Evolutionary conservation across 192 early-diverging fungal species (phyloP), one percentile per base, ranked within the genome.

Genomic region (Coemansia sp.): DNA sequence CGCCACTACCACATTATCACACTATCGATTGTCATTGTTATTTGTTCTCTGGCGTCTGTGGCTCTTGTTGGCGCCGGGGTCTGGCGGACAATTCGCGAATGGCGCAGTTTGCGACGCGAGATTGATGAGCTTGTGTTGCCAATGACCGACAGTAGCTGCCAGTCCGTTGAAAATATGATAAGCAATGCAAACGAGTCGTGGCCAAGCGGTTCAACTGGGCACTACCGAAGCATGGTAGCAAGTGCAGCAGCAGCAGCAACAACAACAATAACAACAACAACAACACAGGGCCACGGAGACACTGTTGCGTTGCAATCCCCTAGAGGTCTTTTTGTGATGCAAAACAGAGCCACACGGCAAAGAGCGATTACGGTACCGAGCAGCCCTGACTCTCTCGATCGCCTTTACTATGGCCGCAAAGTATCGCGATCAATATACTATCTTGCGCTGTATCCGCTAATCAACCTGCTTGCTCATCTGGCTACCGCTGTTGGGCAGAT

Each of bases 371-470:
- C 51, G 12, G 51, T 54, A 19, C 69, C 78, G 14, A 63, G 67
- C 49, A 75, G 81, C 40, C 75, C 81, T 0, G 81, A 83, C 48
- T 77, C 75, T 14, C 67, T 83, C 12, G 81, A 83, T 51, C 75
- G 81, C 14, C 65, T 83, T 37, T 83, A 83, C 64, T 83, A 83
- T 48, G 81, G 81, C 40, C 81, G 81, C 67, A 77, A 75, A 63
- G 81, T 83, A 22, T 77, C 81, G 32, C 75, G 81, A 39, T 83
- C 81, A 11, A 83, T 83, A 13, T 83, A 83, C 43, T 83, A 83
- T 53, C 54, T 83, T 65, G 81, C 81, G 5, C 61, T 83, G 69
- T 83, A 83, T 37, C 81, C 81, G 42, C 40, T 77, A 38, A 77
- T 83, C 40, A 83, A 83, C 64, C 61, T 83, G 45, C 39, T 83